These are phyloP conservation scores for Striga hermonthica DNA, from an alignment of 305 asterid genomes.

Conservation along the genomic window DNA sequence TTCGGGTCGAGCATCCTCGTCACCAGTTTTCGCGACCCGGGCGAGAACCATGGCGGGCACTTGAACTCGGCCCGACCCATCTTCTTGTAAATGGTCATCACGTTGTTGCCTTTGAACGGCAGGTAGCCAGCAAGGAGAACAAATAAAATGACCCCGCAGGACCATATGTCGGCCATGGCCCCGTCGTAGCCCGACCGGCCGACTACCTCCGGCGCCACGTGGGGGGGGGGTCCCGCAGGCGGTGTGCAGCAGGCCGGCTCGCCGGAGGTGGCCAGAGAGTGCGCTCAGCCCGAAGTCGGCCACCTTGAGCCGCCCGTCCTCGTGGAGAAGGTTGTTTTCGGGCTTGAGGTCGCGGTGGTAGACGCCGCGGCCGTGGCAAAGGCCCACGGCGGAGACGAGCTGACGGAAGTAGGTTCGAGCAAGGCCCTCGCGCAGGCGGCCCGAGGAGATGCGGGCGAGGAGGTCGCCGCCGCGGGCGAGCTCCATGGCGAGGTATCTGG, in stretches of 20 bases:
- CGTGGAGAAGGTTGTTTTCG: conserved; percentile 61
- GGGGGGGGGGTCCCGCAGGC: conserved; percentile 76
- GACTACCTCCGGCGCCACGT: conserved; percentile 73
- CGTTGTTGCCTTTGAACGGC: conserved; percentile 43
- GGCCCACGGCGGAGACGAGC: conserved; percentile 61
- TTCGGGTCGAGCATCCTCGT: conserved; percentile 43
- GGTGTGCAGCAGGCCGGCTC: conserved; percentile 64
- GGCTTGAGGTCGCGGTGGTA: conserved; percentile 67
- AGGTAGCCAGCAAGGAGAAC: conserved; percentile 44
- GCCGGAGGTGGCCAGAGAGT: conserved; percentile 49
- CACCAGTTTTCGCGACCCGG: conserved; percentile 40
- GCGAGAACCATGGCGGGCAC: conserved; percentile 52
- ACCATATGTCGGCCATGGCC: conserved; percentile 53
- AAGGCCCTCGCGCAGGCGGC: conserved; percentile 51
- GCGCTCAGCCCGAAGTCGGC: conserved; percentile 71
- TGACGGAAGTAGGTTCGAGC: conserved; percentile 69
- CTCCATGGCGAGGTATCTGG: conserved; percentile 65
- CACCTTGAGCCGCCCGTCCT: conserved; percentile 56
- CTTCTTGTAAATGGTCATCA: conserved; percentile 45
- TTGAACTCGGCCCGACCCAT: conserved; percentile 40
- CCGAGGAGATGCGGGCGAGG: conserved; percentile 46
- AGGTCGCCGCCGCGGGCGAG: conserved; percentile 65
- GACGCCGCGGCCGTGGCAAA: conserved; percentile 73
- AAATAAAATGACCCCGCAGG: conserved; percentile 53
- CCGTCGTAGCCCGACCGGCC: conserved; percentile 67